Conservation (phyloP, 1,139 yeast genomes). For the Taiozyma sp. region DNA sequence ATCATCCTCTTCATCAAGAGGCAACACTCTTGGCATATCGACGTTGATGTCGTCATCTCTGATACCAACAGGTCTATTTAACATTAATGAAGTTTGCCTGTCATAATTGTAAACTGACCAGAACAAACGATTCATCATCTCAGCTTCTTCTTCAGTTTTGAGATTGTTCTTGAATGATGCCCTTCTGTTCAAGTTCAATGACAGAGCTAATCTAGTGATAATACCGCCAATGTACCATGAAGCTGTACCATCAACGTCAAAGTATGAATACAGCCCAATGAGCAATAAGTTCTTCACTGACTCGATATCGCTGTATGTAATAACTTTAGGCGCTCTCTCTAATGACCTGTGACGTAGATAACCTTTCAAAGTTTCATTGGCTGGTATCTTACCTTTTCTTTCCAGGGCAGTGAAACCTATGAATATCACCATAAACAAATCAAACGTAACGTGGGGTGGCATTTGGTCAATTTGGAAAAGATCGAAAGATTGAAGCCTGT, state of each 20-base stretch:
- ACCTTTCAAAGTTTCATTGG: conserved; percentile 31
- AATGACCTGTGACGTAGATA: conserved; percentile 33
- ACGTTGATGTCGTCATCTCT: conserved; percentile 42
- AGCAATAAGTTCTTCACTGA: conserved; percentile 35
- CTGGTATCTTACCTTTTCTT: conserved; percentile 32
- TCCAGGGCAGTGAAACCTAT: conserved; percentile 43
- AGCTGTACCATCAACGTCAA: conserved; percentile 38
- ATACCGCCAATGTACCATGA: conserved; percentile 46
- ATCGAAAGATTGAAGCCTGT: conserved; percentile 29
- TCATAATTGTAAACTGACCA: conserved; percentile 49
- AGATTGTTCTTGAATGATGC: conserved; percentile 20
- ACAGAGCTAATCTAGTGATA: conserved; percentile 35
- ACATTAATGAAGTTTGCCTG: conserved; percentile 36
- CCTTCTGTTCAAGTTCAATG: conserved; percentile 38
- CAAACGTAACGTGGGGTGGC: conserved; percentile 29
- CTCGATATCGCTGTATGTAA: conserved; percentile 31
- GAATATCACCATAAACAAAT: conserved; percentile 43
- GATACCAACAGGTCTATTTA: conserved; percentile 40
- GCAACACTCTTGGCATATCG: conserved; percentile 34
- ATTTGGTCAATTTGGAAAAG: conserved; percentile 24
- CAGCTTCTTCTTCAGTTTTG: conserved; percentile 29
- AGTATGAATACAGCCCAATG: conserved; percentile 40
- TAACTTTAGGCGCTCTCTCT: conserved; percentile 30
- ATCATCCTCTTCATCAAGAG: conserved; percentile 34
- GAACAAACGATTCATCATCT: conserved; percentile 38